Percentiles rank a stretch among this genome's conserved stretches.
phyloP scores from a whole-genome alignment of 2,329 filamentous ascomycete species.

The Helicocarpus griseus region DNA sequence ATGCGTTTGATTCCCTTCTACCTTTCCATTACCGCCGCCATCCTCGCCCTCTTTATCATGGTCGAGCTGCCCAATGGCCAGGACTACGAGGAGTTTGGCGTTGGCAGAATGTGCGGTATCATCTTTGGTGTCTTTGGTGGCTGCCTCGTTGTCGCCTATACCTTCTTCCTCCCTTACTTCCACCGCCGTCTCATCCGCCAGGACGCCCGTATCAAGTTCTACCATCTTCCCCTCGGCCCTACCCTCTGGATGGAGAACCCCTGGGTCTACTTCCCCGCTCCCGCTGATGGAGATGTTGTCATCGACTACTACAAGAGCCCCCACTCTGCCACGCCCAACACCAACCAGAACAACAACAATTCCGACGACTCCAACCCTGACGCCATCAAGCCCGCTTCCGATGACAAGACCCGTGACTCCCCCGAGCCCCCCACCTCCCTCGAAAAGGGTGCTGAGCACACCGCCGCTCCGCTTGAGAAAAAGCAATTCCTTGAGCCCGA shows the following conservation, averaged over 20 bases:
- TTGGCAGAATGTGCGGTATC: slow-evolving; percentile 19
- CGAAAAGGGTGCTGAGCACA: slow-evolving; percentile 14
- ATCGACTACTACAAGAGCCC: slow-evolving; percentile 31
- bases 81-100: slow-evolving; percentile 22
- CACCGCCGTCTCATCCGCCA: slow-evolving; percentile 25
- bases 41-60: slow-evolving; percentile 51
- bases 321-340: slow-evolving; percentile 3
- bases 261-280: slow-evolving; percentile 32
- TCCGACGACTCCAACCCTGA: slow-evolving; percentile 4
- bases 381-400: background rate
- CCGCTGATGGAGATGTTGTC: slow-evolving; percentile 25
- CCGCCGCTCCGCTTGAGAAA: slow-evolving; percentile 13
- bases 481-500: slow-evolving; percentile 23
- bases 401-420: slow-evolving; percentile 3
- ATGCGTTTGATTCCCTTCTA: slow-evolving; percentile 42
- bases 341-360: slow-evolving; percentile 4
- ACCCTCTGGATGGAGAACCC: slow-evolving; percentile 30
- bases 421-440: slow-evolving; percentile 5
- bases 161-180: slow-evolving; percentile 31
- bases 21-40: slow-evolving; percentile 38
- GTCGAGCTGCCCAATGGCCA: slow-evolving; percentile 31
- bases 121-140: slow-evolving; percentile 27
- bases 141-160: slow-evolving; percentile 19
- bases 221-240: slow-evolving; percentile 31
- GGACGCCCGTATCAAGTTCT: slow-evolving; percentile 24